Base-by-base conservation (phyloP, 768 basidiomycete species). In the Suillus subluteus region DNA sequence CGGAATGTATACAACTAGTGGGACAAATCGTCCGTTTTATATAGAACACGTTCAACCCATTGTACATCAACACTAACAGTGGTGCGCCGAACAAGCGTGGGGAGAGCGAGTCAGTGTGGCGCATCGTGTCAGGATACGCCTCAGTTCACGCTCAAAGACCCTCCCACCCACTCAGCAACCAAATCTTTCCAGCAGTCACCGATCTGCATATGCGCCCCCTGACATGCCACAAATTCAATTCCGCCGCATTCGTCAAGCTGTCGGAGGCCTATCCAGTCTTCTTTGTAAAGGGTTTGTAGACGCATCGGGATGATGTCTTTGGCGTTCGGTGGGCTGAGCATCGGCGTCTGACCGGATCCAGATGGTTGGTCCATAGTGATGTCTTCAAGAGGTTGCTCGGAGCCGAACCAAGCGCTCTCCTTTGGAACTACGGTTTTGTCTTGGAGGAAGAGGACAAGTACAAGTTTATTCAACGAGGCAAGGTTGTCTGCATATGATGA, bases 401-500 rank as follows among this genome's bases (percentile, higher is more conserved):
- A 89, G 7, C 91, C 93, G 76, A 96, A 95, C 94, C 93, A 95
- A 13, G 91, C 80, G 70, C 87, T 92, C 77, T 95, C 93, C 76
- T 92, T 93, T 0, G 94, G 94, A 23, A 94, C 82, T 30, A 92
- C 90, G 4, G 91, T 94, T 74, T 83, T 82, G 74, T 95, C 94
- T 65, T 87, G 76, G 1, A 85, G 80, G 75, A 95, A 95, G 52
- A 91, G 74, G 35, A 93, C 84, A 44, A 96, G 88, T 35, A 96
- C 83, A 48, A 95, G 84, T 23, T 86, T 84, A 68, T 86, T 80
- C 56, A 95, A 79, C 9, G 86, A 83, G 4, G 83, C 81, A 41
- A 95, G 77, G 71, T 91, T 88, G 52, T 78, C 70, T 6, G 79
- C 82, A 75, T 91, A 94, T 2, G 88, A 87, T 41, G 66, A 67